phyloP scores from a whole-genome alignment of 768 basidiomycete genomes.

The Russula abietina region DNA sequence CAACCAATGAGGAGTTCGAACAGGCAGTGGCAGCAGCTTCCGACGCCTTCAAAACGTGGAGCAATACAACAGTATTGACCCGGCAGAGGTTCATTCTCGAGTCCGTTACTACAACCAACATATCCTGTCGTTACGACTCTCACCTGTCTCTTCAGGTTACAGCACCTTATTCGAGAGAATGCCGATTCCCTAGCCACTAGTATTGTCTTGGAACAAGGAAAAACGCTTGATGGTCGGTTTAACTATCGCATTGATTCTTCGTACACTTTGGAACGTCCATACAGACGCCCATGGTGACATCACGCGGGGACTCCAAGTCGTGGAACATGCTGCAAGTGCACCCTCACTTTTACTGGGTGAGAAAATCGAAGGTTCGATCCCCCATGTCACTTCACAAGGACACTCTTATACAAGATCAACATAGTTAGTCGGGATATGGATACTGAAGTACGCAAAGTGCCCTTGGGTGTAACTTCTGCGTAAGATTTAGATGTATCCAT shows the following conservation, averaged over 20 bases:
- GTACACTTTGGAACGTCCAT: background rate
- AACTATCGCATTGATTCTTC: constrained; percentile 14
- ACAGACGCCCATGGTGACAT: constrained; percentile 93
- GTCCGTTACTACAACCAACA: constrained; percentile 43
- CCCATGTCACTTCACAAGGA: background rate
- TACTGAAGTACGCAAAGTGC: constrained; percentile 75
- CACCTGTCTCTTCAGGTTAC: constrained; percentile 53
- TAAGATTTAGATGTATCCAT: constrained; percentile 19
- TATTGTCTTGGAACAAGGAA: constrained; percentile 94
- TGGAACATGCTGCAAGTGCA: constrained; percentile 72
- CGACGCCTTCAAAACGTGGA: constrained; percentile 86
- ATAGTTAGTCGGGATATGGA: constrained; percentile 95
- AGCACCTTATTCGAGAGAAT: constrained; percentile 79
- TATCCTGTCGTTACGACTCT: background rate
- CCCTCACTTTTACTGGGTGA: constrained; percentile 85
- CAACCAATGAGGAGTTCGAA: constrained; percentile 72
- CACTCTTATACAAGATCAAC: background rate
- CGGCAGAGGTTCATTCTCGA: constrained; percentile 87
- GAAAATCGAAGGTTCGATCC: constrained; percentile 72
- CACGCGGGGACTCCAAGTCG: constrained; percentile 85
- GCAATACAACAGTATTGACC: constrained; percentile 72
- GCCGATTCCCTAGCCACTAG: constrained; percentile 79
- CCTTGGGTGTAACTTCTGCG: constrained; percentile 83
- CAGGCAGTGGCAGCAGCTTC: constrained; percentile 80
- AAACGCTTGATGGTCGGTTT: constrained; percentile 70